Conservation (phyloP, 2,329 filamentous ascomycete genomes). For the Colletotrichum coccodes region DNA sequence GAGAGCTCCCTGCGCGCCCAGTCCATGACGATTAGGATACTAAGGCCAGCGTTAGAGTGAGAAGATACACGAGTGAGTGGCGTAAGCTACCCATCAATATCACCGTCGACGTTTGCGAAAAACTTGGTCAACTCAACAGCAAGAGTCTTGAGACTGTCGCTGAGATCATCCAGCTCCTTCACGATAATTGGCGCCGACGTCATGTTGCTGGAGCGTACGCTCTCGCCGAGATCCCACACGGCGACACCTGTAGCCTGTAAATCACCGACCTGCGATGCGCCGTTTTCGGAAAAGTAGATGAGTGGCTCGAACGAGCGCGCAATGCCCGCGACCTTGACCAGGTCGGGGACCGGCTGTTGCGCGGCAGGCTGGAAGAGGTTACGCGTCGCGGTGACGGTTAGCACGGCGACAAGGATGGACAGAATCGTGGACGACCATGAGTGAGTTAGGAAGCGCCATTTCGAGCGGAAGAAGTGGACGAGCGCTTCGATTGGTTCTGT, state of each 20-base stretch:
- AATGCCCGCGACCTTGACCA: slow-evolving; percentile 90
- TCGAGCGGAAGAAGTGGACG: slow-evolving; percentile 70
- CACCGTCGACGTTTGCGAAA: slow-evolving; percentile 92
- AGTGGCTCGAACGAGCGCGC: slow-evolving; percentile 93
- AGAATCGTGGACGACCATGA: slow-evolving; percentile 76
- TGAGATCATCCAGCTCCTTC: slow-evolving; percentile 83
- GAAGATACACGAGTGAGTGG: slow-evolving; percentile 12
- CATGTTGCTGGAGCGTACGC: slow-evolving; percentile 89
- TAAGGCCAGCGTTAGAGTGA: slow-evolving; percentile 40
- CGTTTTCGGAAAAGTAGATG: slow-evolving; percentile 94
- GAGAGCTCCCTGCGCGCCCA: slow-evolving; percentile 90
- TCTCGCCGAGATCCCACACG: slow-evolving; percentile 95
- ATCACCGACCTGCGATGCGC: slow-evolving; percentile 85
- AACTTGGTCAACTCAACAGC: slow-evolving; percentile 90
- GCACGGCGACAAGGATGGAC: slow-evolving; percentile 68
- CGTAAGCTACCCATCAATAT: slow-evolving; percentile 78
- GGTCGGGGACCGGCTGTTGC: slow-evolving; percentile 78
- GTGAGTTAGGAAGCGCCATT: slow-evolving; percentile 69
- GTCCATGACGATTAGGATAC: slow-evolving; percentile 94
- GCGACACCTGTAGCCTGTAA: slow-evolving; percentile 92
- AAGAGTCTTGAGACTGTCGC: slow-evolving; percentile 85
- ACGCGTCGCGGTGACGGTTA: slow-evolving; percentile 73
- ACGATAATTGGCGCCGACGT: slow-evolving; percentile 89
- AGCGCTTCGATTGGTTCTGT: slow-evolving; percentile 84
- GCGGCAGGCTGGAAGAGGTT: slow-evolving; percentile 75